Evolutionary conservation across 139 green algal genomes (phyloP).

Genomic region (Chlamydomonas sphaeroides): DNA sequence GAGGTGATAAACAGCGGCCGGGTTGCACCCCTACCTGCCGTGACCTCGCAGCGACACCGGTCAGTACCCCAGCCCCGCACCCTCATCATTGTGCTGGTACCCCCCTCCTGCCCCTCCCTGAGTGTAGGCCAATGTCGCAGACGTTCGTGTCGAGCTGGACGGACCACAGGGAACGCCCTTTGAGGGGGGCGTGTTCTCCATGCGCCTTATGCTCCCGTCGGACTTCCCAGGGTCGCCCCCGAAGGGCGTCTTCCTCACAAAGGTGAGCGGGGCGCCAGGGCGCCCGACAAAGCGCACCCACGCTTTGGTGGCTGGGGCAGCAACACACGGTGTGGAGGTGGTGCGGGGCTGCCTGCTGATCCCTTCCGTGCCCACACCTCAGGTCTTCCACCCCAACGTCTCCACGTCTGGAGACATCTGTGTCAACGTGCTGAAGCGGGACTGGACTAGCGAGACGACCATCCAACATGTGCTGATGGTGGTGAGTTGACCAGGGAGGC

Average conservation of each 20-base stretch:
- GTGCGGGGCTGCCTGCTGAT: no score
- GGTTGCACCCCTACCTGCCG: no score
- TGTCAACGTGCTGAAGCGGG: constrained; percentile 97
- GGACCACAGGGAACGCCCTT: constrained; percentile 91
- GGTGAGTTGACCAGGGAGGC: no score
- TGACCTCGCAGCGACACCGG: no score
- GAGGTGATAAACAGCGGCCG: no score
- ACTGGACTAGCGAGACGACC: constrained; percentile 90
- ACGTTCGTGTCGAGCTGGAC: constrained; percentile 88
- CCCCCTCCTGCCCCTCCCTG: no score
- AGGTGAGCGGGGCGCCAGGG: constrained; percentile 67
- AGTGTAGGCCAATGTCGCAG: no score
- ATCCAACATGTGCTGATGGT: constrained; percentile 85
- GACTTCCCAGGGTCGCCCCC: constrained; percentile 78
- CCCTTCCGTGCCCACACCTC: constrained; percentile 70
- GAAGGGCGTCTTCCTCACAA: constrained; percentile 89
- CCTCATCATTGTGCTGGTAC: no score
- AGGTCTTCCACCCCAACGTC: constrained; percentile 99
- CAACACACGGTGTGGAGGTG: no score
- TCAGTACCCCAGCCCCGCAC: no score
- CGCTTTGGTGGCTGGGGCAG: constrained; percentile 56
- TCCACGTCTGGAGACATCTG: constrained; percentile 92
- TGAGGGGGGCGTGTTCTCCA: constrained; percentile 88
- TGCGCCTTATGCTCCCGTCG: constrained; percentile 74
- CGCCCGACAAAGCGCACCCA: not conserved